Conservation (phyloP, 768 basidiomycete species). For the Boletellus ananas region DNA sequence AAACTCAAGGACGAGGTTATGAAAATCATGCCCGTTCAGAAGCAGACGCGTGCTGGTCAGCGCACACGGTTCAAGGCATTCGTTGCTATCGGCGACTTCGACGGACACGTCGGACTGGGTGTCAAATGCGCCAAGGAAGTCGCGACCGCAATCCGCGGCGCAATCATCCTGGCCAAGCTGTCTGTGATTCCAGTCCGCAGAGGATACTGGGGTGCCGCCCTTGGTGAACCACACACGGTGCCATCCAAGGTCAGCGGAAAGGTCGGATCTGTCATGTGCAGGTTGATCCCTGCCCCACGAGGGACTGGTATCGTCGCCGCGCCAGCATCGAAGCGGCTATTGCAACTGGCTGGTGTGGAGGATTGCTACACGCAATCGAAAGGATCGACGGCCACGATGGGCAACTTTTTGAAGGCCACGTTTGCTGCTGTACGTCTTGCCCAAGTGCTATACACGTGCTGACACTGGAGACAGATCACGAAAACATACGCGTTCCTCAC, state of each 20-base stretch:
- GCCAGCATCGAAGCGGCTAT: constrained; percentile 91
- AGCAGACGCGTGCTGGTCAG: constrained; percentile 99
- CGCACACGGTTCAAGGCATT: constrained; percentile 99
- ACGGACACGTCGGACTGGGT: constrained; percentile 98
- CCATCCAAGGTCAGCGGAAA: constrained; percentile 98
- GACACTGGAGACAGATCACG: constrained; percentile 60
- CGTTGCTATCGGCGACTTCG: constrained; percentile 98
- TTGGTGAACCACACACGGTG: constrained; percentile 98
- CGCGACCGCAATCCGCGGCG: constrained; percentile 98
- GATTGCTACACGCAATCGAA: constrained; percentile 98
- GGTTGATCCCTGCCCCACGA: constrained; percentile 95
- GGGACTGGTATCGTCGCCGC: constrained; percentile 99
- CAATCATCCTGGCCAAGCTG: constrained; percentile 98
- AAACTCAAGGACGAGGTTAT: constrained; percentile 99
- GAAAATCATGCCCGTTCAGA: constrained; percentile 99
- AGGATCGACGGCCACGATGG: constrained; percentile 98
- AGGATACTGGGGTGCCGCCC: constrained; percentile 99
- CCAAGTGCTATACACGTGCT: constrained; percentile 1
- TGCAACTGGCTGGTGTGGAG: constrained; percentile 97
- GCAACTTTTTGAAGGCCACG: constrained; percentile 97
- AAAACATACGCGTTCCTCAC: constrained; percentile 99
- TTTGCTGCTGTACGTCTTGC: constrained; percentile 72
- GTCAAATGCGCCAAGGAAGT: constrained; percentile 99
- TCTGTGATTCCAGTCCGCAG: constrained; percentile 97
- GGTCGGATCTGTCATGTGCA: constrained; percentile 98